Evolutionary conservation across 1,284 basidiomycete genomes (phyloP).

Genomic region (Vanrija humicola): DNA sequence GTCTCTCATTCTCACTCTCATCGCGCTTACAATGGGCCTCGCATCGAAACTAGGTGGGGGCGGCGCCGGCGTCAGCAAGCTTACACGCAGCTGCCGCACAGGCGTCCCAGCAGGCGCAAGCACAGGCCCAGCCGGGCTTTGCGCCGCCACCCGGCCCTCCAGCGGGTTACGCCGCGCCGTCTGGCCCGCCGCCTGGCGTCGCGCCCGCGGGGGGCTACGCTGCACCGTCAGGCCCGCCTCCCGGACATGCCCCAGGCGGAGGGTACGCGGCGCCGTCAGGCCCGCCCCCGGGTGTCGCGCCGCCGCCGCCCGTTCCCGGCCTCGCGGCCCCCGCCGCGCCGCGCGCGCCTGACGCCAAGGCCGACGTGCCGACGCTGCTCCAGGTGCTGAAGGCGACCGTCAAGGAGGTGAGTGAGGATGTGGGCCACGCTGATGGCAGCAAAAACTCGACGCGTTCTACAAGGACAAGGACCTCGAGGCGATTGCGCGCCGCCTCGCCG

Average conservation of each 20-base stretch:
- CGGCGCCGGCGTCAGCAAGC: neutral
- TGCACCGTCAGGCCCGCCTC: neutral
- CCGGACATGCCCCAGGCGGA: neutral
- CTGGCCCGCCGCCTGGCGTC: neutral
- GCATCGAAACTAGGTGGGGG: neutral
- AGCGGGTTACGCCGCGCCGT: neutral
- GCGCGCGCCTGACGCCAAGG: neutral
- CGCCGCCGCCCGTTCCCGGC: neutral
- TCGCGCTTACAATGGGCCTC: neutral
- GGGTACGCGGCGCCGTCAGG: neutral
- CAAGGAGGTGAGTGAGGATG: neutral
- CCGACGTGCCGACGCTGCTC: neutral
- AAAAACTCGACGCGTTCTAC: conserved; percentile 1
- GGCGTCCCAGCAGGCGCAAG: neutral
- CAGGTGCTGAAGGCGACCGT: neutral
- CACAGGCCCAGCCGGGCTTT: neutral
- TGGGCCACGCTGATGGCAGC: neutral
- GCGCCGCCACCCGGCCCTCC: neutral
- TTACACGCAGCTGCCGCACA: neutral
- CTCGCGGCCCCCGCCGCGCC: too few species aligned
- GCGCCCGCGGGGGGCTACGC: neutral
- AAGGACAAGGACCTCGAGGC: conserved; percentile 1
- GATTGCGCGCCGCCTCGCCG: neutral
- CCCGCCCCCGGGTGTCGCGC: neutral
- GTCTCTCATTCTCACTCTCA: too few species aligned